These are phyloP conservation scores for Elongisporangium undulatum DNA, from an alignment of 352 stramenopile species.

Conservation along the genomic window DNA sequence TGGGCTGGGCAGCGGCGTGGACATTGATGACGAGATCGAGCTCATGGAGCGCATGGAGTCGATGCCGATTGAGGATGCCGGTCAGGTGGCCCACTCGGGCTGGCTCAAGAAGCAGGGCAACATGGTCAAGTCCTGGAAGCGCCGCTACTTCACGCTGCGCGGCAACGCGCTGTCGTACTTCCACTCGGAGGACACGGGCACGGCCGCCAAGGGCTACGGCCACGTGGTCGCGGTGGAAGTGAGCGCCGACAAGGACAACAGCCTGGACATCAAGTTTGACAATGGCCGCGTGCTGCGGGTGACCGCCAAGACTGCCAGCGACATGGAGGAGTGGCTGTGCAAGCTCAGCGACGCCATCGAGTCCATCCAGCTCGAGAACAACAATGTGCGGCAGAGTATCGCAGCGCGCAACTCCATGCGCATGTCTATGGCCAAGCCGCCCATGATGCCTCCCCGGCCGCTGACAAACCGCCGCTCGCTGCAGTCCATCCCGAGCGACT, in stretches of 20 bases:
- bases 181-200: slow-evolving; percentile 68
- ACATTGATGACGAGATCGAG: slow-evolving; percentile 51
- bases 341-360: slow-evolving; percentile 73
- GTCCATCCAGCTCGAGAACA: slow-evolving; percentile 42
- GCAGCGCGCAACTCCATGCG: slow-evolving; percentile 36
- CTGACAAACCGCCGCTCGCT: slow-evolving; percentile 49
- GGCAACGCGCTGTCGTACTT: slow-evolving; percentile 82
- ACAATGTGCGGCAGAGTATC: slow-evolving; percentile 55
- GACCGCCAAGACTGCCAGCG: slow-evolving; percentile 42
- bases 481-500: slow-evolving; percentile 24
- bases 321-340: slow-evolving; percentile 76
- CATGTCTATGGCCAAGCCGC: slow-evolving; percentile 18
- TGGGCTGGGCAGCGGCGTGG: slow-evolving; percentile 11
- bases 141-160: slow-evolving; percentile 71
- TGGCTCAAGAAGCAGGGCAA: slow-evolving; percentile 81
- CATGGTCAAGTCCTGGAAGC: slow-evolving; percentile 79
- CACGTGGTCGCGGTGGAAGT: slow-evolving; percentile 75
- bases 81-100: slow-evolving; percentile 61
- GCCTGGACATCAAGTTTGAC: slow-evolving; percentile 76
- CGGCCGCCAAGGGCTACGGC: slow-evolving; percentile 73
- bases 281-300: slow-evolving; percentile 73
- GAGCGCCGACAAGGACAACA: slow-evolving; percentile 46
- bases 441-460: slow-evolving; percentile 13
- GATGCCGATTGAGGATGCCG: slow-evolving; percentile 38
- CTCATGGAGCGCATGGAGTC: slow-evolving; percentile 54